These are phyloP conservation scores for Yamadazyma blattariae DNA, from an alignment of 1,139 yeast species.

Conservation along the genomic window DNA sequence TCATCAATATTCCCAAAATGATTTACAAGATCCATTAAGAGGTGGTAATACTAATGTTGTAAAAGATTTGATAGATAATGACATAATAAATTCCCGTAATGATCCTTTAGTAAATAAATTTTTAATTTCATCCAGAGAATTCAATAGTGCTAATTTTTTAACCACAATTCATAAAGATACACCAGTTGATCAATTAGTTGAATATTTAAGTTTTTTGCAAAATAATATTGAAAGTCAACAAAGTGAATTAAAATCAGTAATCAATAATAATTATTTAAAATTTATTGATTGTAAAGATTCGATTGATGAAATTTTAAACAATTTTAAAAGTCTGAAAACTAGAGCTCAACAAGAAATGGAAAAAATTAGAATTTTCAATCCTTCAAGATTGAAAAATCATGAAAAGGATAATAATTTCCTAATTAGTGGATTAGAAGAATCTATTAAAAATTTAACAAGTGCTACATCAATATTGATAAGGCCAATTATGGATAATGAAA, in stretches of 20 bases:
- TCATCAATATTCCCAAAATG: conserved; percentile 13
- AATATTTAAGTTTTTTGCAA: conserved; percentile 59
- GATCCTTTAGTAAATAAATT: conserved; percentile 51
- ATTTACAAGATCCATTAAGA: conserved; percentile 54
- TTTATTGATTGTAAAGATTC: conserved; percentile 74
- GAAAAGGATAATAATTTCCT: conserved; percentile 18
- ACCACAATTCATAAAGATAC: conserved; percentile 70
- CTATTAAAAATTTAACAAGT: conserved; percentile 47
- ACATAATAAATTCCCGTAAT: conserved; percentile 33
- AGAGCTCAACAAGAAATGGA: conserved; percentile 37
- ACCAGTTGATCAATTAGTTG: conserved; percentile 58
- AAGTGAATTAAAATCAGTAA: conserved; percentile 60
- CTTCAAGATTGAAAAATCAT: conserved; percentile 24
- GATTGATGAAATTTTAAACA: conserved; percentile 36
- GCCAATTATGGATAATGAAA: conserved; percentile 68
- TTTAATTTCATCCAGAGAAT: conserved; percentile 68
- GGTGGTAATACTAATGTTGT: conserved; percentile 46
- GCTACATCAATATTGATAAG: conserved; percentile 69
- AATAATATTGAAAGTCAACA: conserved; percentile 61
- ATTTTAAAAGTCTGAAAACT: conserved; percentile 35
- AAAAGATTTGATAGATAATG: conserved; percentile 37
- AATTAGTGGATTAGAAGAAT: conserved; percentile 38
- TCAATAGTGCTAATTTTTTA: conserved; percentile 68
- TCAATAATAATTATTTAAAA: conserved; percentile 70
- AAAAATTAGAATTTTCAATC: conserved; percentile 37